Base-by-base conservation (phyloP, 1,284 basidiomycete species). In the Ganoderma resinaceum region DNA sequence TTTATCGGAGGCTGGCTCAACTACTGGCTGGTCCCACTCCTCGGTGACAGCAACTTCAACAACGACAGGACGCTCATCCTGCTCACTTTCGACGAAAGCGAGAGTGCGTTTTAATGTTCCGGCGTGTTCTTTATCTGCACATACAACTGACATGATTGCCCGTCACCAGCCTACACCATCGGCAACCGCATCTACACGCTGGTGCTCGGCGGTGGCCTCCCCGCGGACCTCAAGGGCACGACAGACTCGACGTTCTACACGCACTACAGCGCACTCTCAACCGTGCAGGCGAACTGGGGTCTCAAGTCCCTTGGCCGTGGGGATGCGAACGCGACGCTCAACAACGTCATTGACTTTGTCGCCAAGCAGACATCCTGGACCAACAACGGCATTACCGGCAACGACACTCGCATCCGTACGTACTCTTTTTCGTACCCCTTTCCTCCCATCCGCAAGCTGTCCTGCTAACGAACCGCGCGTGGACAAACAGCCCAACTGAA, bases 271-370 rank as follows among this genome's bases (percentile, higher is more conserved):
- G 75, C 78, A 58, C 76, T 92, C 60, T 85, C 86, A 20, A 88
- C 89, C 6, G 85, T 91, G 33, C 78, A 91, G 80, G 83, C 85
- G 60, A 92, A 92, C 82, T 92, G 90, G 89, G 79, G 80, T 38
- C 84, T 91, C 29, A 83, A 83, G 62, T 85, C 84, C 29, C 86
- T 91, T 29, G 88, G 89, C 37, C 85, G 88, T 59, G 81, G 82
- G 52, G 89, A 90, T 76, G 82, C 83, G 23, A 86, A 87, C 79
- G 78, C 79, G 77, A 81, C 80, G 29, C 66, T 85, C 69, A 76
- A 80, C 71, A 89, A 89, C 75, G 87, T 89, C 70, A 83, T 83
- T 76, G 66, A 76, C 55, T 77, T 85, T 64, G 84, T 87, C 61
- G 85, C 87, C 12, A 73, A 79, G 33, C 61, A 66, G 0, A 82